Base-by-base conservation (phyloP, 2,329 filamentous ascomycete genomes). In the Chaetomiaceae sp. region DNA sequence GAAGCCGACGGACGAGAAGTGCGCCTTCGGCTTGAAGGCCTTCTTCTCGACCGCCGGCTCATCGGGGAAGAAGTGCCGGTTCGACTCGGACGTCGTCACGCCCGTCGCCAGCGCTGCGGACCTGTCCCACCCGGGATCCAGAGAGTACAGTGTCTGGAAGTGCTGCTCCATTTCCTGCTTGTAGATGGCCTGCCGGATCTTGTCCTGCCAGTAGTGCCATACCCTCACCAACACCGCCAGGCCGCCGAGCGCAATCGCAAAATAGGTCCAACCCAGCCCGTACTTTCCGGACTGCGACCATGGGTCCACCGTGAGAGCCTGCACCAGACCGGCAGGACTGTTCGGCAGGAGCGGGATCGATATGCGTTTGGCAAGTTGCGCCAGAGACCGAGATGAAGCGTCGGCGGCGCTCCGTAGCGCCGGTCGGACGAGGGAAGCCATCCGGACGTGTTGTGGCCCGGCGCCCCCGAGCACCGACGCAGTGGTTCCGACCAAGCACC, bases 141-240 rank as follows among this genome's bases (percentile, higher is more conserved):
- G 58, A 60, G 63, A 72, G 63, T 81, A 75, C 38, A 76, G 54
- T 41, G 72, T 64, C 48, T 64, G 76, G 62, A 79, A 82, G 58
- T 83, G 76, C 58, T 82, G 75, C 60, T 86, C 75, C 58, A 87
- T 75, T 62, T 88, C 81, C 61, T 93, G 83, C 68, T 94, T 91
- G 69, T 93, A 87, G 50, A 93, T 79, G 52, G 88, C 90, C 56
- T 90, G 86, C 56, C 90, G 81, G 55, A 95, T 88, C 69, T 93
- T 94, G 71, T 96, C 90, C 58, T 90, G 88, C 84, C 88, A 95
- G 56, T 85, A 83, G 65, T 95, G 86, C 74, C 90, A 95, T 61
- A 86, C 75, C 55, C 88, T 81, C 61, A 91, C 72, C 10, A 84
- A 59, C 10, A 85, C 69, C 4, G 90, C 81, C 44, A 79, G 59